Evolutionary conservation across 164 flowering plant species (phyloP).

Genomic region (Tetrastigma voinierianum): DNA sequence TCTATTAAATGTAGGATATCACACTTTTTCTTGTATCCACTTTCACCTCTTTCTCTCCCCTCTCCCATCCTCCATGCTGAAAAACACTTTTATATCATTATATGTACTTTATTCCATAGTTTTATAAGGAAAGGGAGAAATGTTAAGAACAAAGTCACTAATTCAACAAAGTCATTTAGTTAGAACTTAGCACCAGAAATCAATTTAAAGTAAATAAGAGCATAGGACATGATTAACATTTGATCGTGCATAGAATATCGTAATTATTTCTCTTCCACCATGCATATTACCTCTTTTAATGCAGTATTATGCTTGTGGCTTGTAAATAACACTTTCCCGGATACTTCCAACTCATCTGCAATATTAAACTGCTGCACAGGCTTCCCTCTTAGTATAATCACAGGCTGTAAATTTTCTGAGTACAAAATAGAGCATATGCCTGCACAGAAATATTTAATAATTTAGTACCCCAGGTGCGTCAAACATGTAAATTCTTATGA

Average conservation of each 20-base stretch:
- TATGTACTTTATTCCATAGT: no score
- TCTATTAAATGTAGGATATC: no score
- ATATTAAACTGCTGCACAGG: conserved; percentile 71
- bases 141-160: background rate
- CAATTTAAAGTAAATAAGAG: no score
- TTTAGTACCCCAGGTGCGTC: background rate
- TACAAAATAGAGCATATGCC: conserved; percentile 89
- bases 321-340: conserved; percentile 50
- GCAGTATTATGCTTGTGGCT: conserved; percentile 58
- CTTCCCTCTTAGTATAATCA: conserved; percentile 73
- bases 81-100: no score
- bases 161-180: no score
- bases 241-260: background rate
- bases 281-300: conserved; percentile 53
- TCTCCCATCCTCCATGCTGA: no score
- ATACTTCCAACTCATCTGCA: conserved; percentile 61
- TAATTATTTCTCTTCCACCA: background rate
- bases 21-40: no score
- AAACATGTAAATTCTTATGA: background rate
- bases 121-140: background rate
- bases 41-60: no score
- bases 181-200: no score
- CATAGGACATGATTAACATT: no score
- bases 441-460: conserved; percentile 21
- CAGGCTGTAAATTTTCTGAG: conserved; percentile 67